Evolutionary conservation across 805 yeast species (phyloP).

Genomic region (Cyberlindnera maritima): DNA sequence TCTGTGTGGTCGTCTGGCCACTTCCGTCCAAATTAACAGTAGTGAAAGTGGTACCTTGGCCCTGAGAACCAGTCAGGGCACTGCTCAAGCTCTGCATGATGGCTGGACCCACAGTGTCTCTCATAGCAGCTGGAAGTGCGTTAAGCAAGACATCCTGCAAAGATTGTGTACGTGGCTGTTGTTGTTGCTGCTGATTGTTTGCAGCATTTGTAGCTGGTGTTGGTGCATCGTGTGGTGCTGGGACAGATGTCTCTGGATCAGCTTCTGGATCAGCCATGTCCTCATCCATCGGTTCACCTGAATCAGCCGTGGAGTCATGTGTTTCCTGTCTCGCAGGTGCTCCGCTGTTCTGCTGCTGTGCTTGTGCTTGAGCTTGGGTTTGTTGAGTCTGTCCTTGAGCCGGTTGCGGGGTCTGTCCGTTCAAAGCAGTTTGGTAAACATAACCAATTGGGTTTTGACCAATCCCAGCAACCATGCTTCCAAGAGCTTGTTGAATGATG

Average conservation of each 20-base stretch:
- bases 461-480: neutral
- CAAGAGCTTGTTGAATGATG: neutral
- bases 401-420: slow-evolving; percentile 5
- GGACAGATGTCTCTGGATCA: slow-evolving; percentile 12
- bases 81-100: slow-evolving; percentile 13
- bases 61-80: slow-evolving; percentile 13
- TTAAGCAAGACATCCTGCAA: slow-evolving; percentile 10
- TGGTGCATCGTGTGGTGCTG: neutral
- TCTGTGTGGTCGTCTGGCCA: neutral
- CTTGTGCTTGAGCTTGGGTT: slow-evolving; percentile 1
- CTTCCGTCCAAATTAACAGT: slow-evolving; percentile 6
- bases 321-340: neutral
- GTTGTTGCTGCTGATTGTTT: slow-evolving; percentile 3
- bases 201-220: neutral
- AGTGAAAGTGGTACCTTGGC: slow-evolving; percentile 15
- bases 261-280: slow-evolving; percentile 12
- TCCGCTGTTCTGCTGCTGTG: neutral
- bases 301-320: neutral
- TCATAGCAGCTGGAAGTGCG: slow-evolving; percentile 12
- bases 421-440: neutral
- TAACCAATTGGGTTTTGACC: neutral
- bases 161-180: neutral
- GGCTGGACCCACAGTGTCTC: slow-evolving; percentile 15
- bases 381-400: slow-evolving; percentile 2
- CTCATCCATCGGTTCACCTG: slow-evolving; percentile 8